Evolutionary conservation across 305 asterid species (phyloP), one percentile per base, ranked within the genome.

Genomic region (Fraxinus ornus): DNA sequence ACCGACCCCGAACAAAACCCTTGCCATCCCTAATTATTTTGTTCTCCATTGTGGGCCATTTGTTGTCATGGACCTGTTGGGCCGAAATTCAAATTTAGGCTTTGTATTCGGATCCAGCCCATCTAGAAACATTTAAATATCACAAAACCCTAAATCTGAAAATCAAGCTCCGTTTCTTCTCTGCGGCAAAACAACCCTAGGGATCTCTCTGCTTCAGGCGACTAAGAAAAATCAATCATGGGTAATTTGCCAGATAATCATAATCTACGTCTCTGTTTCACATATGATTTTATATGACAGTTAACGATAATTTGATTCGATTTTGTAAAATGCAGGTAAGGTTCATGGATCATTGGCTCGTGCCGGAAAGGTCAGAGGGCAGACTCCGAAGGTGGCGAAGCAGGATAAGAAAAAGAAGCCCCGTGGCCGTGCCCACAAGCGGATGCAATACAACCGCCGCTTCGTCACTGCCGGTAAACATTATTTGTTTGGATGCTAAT

Each of bases 361-460:
- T 77, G 97, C 97, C 32, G 94, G 97, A 28, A 91, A 89, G 89
- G 92, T 92, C 57, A 88, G 93, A 85, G 94, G 90, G 0, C 94
- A 92, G 84, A 90, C 96, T 9, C 94, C 96, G 1, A 89, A 89
- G 88, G 96, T 91, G 33, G 93, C 92, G 35, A 91, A 90, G 89
- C 93, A 91, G 83, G 96, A 92, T 70, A 91, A 90, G 90, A 91
- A 89, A 90, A 89, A 91, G 93, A 79, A 90, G 88, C 93, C 94
- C 28, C 89, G 94, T 1, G 97, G 97, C 86, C 93, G 94, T 37
- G 93, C 94, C 19, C 90, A 91, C 90, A 92, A 92, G 88, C 87
- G 92, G 15, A 87, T 91, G 90, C 96, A 92, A 66, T 92, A 88
- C 88, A 89, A 86, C 60, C 90, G 93, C 82, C 91, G 97, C 21